Percentiles rank a stretch among this genome's conserved stretches.
These are phyloP conservation scores for Populus euphratica DNA, from an alignment of 345 rosid species.

Conservation along the genomic window DNA sequence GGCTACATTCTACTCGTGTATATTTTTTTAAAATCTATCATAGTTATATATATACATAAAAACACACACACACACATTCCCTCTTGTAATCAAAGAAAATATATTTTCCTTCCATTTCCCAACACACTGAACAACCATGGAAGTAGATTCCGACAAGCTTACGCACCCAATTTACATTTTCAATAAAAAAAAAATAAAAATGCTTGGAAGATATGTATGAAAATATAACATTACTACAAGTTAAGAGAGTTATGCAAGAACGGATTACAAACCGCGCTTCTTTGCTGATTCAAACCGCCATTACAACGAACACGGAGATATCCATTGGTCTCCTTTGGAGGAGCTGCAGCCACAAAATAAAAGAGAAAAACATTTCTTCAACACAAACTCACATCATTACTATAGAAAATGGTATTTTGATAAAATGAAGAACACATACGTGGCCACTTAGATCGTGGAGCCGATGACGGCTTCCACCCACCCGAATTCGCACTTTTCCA, in stretches of 20 bases:
- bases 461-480: conserved; percentile 95
- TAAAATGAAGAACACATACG: conserved; percentile 43
- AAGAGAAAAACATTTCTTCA: neutral
- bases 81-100: too few relatives aligned
- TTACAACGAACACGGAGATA: conserved; percentile 96
- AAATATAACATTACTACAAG: neutral
- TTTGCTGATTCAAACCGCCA: conserved; percentile 97
- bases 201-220: neutral
- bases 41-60: neutral
- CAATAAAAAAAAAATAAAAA: neutral
- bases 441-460: conserved; percentile 93
- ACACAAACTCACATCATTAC: neutral
- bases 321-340: conserved; percentile 72
- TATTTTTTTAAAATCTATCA: neutral
- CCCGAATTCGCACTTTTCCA: conserved; percentile 87
- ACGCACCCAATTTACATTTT: neutral
- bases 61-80: neutral
- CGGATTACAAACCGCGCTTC: conserved; percentile 73
- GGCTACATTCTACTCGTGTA: neutral
- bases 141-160: neutral
- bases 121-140: neutral
- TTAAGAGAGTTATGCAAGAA: neutral
- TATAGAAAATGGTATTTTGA: neutral
- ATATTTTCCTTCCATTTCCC: neutral
- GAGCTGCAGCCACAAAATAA: conserved; percentile 60